A percentile compares a stretch with the other conserved stretches of the same genome.
Evolutionary conservation across 257 asterid genomes (phyloP).

Genomic region (Fraxinus excelsior): DNA sequence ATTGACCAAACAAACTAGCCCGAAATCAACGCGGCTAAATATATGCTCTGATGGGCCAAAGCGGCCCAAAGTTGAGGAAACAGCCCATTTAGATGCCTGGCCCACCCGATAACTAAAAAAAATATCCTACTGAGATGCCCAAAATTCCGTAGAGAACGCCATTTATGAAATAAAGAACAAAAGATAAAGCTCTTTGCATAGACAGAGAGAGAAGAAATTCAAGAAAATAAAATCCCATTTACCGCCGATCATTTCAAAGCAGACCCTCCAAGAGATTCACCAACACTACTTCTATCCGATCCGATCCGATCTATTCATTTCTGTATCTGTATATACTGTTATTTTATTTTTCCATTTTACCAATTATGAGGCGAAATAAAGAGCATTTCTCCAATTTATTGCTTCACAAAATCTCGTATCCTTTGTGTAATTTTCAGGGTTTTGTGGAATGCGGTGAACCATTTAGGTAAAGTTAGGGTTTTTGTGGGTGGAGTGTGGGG

Average conservation of each 20-base stretch:
- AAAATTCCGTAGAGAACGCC: conserved; percentile 21
- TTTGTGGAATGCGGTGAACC: conserved; percentile 19
- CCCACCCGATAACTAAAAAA: not conserved
- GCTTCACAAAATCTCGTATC: not conserved
- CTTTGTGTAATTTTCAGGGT: conserved; percentile 29
- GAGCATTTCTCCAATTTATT: conserved; percentile 2
- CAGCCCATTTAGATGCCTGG: not conserved
- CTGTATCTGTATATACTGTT: conserved; percentile 14
- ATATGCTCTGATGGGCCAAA: too few relatives aligned
- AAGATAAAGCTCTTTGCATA: conserved; percentile 30
- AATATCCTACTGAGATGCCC: conserved; percentile 15
- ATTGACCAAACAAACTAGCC: too few relatives aligned
- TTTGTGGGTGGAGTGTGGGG: conserved; percentile 26
- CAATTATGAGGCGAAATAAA: not conserved
- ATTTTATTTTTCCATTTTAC: not conserved
- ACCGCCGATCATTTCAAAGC: conserved; percentile 56
- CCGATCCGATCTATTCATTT: conserved; percentile 48
- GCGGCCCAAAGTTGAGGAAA: too few relatives aligned
- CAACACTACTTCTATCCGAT: conserved; percentile 36
- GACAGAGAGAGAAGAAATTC: conserved; percentile 15
- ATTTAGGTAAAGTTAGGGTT: conserved; percentile 35
- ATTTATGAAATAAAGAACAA: not conserved
- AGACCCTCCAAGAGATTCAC: conserved; percentile 16
- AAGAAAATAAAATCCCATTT: conserved; percentile 32
- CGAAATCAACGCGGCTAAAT: too few relatives aligned